Base-by-base conservation (phyloP, 2,329 filamentous ascomycete species). In the Diplocarpon mali region DNA sequence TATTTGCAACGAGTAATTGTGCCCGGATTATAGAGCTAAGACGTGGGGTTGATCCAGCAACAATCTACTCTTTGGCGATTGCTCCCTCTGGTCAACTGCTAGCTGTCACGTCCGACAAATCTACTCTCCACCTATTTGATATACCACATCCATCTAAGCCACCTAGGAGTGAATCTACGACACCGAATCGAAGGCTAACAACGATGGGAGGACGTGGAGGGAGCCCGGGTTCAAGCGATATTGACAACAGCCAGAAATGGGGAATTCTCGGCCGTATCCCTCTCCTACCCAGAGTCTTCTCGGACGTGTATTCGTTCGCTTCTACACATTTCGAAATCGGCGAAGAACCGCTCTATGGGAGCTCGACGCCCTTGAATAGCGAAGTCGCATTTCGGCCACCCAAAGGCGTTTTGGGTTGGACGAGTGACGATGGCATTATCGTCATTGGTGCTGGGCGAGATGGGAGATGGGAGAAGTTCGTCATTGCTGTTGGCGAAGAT, bases 71-170 rank as follows among this genome's bases (percentile, higher is more conserved):
- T 2, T 71, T 98, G 10, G 82, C 83, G 10, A 92, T 98, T 62
- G 93, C 85, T 15, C 89, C 89, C 0, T 80, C 80, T 1, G 85
- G 83, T 41, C 76, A 73, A 35, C 75, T 88, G 60, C 73, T 96
- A 10, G 92, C 92, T 20, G 90, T 88, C 50, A 96, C 90, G 1
- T 95, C 89, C 1, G 92, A 98, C 69, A 98, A 96, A 66, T 89
- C 86, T 5, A 98, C 89, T 0, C 71, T 98, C 10, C 92, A 98
- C 64, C 75, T 98, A 31, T 98, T 95, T 60, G 88, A 96, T 59
- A 72, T 95, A 1, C 82, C 83, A 3, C 73, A 75, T 47, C 67
- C 70, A 8, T 69, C 68, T 40, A 67, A 66, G 50, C 62, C 46
- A 48, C 44, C 45, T 41, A 56, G 43, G 40, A 62, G 64, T 42